Conservation (phyloP, 192 early-diverging fungal genomes). For the Paraglomus occultum region DNA sequence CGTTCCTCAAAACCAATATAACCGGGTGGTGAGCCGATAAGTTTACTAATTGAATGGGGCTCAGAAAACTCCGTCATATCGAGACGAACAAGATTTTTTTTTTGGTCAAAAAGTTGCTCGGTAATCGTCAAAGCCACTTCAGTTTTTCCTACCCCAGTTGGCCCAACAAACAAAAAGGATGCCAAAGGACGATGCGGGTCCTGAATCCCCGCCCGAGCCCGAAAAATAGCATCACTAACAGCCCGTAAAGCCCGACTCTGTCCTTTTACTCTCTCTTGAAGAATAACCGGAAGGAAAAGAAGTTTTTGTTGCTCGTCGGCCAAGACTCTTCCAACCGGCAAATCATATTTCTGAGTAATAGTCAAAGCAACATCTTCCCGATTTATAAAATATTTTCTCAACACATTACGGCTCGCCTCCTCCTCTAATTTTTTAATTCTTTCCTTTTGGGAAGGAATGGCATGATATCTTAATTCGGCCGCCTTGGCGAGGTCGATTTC, state of each 20-base stretch:
- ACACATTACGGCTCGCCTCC: constrained; percentile 60
- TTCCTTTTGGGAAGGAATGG: constrained; percentile 82
- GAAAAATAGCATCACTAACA: constrained; percentile 85
- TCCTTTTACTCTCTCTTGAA: constrained; percentile 85
- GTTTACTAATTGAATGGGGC: constrained; percentile 73
- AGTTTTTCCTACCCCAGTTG: constrained; percentile 93
- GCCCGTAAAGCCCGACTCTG: constrained; percentile 87
- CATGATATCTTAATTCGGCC: constrained; percentile 90
- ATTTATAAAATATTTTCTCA: constrained; percentile 59
- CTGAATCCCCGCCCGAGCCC: constrained; percentile 85
- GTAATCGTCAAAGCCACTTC: constrained; percentile 75
- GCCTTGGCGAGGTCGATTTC: constrained; percentile 81
- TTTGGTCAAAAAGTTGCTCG: constrained; percentile 90
- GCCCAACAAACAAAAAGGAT: constrained; percentile 92
- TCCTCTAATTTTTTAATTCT: constrained; percentile 70
- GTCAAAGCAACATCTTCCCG: constrained; percentile 92
- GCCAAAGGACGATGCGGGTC: constrained; percentile 79
- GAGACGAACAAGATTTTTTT: constrained; percentile 88
- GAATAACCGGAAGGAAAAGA: constrained; percentile 64
- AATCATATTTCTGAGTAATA: constrained; percentile 91
- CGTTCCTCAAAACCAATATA: constrained; percentile 96
- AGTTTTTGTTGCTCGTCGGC: constrained; percentile 84
- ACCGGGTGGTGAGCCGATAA: constrained; percentile 93
- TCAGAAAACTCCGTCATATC: constrained; percentile 88
- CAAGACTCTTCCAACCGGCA: constrained; percentile 84